Evolutionary conservation across 1,284 basidiomycete species (phyloP).

Genomic region (Ustilago curta): DNA sequence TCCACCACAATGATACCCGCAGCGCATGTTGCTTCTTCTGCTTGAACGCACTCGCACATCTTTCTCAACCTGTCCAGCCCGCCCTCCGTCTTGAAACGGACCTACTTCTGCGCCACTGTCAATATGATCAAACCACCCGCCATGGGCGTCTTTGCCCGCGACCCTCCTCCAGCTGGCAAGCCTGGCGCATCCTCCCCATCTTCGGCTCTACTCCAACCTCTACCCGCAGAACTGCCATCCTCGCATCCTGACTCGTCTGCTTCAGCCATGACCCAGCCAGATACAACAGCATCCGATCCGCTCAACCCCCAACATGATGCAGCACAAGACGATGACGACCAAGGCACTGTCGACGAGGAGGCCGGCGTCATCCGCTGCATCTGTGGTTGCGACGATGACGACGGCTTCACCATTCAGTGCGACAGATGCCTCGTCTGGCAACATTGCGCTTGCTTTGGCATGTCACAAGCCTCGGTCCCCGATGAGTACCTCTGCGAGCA

Average conservation of each 20-base stretch:
- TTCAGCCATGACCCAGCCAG: conserved; percentile 2
- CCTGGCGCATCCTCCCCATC: conserved; percentile 14
- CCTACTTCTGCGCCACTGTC: not conserved
- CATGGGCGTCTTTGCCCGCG: conserved; percentile 54
- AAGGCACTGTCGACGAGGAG: conserved; percentile 62
- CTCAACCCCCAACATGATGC: conserved; percentile 33
- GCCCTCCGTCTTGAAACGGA: not conserved
- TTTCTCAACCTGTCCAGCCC: not conserved
- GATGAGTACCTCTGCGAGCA: conserved; percentile 73
- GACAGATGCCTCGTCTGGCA: conserved; percentile 90
- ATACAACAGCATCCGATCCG: conserved; percentile 18
- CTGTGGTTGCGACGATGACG: conserved; percentile 79
- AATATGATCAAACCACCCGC: conserved; percentile 48
- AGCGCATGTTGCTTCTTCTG: conserved; percentile 1
- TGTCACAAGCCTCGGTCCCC: conserved; percentile 74
- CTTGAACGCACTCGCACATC: not conserved
- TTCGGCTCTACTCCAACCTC: conserved; percentile 2
- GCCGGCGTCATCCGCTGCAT: conserved; percentile 74
- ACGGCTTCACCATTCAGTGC: conserved; percentile 92
- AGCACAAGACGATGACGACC: conserved; percentile 52
- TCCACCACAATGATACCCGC: conserved; percentile 6
- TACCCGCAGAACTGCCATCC: conserved; percentile 3
- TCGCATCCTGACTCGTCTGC: not conserved
- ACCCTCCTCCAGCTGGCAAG: conserved; percentile 24
- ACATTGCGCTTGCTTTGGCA: conserved; percentile 84